Evolutionary conservation across 2,329 filamentous ascomycete genomes (phyloP).

Genomic region (Epichloe gansuensis): DNA sequence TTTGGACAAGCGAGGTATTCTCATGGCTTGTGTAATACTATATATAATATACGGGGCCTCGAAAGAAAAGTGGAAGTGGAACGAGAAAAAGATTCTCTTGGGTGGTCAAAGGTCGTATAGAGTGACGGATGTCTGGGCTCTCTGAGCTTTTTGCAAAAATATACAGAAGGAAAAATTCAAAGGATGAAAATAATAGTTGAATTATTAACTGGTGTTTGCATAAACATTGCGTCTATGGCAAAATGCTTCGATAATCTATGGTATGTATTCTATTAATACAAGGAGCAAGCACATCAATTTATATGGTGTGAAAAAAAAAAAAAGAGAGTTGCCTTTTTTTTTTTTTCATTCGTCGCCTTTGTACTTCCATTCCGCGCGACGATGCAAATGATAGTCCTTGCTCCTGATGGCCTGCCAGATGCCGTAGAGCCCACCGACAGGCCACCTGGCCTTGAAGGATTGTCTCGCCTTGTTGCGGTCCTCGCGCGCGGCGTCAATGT

Average conservation of each 20-base stretch:
- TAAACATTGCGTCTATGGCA: too few relatives aligned
- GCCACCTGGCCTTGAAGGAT: conserved; percentile 36
- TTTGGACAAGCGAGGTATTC: neutral
- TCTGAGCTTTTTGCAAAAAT: neutral
- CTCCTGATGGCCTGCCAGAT: conserved; percentile 47
- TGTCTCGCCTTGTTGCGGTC: conserved; percentile 27
- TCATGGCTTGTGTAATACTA: conserved; percentile 8
- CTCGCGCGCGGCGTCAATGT: conserved; percentile 31
- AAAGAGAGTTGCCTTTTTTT: neutral
- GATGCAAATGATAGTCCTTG: conserved; percentile 41
- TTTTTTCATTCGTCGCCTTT: conserved; percentile 16
- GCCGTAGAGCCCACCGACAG: conserved; percentile 46
- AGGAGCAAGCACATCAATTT: neutral
- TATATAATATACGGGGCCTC: neutral
- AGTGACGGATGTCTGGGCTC: conserved; percentile 1
- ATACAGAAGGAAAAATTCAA: neutral
- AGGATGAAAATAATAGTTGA: neutral
- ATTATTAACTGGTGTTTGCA: neutral
- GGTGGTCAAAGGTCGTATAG: conserved; percentile 1
- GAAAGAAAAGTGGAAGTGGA: neutral
- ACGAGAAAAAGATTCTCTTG: neutral
- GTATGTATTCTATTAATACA: conserved; percentile 1
- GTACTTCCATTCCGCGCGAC: conserved; percentile 42
- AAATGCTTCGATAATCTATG: neutral
- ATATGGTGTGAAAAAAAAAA: neutral